Conservation (phyloP, 306 rosid species). For the Adenanthera pavonina region DNA sequence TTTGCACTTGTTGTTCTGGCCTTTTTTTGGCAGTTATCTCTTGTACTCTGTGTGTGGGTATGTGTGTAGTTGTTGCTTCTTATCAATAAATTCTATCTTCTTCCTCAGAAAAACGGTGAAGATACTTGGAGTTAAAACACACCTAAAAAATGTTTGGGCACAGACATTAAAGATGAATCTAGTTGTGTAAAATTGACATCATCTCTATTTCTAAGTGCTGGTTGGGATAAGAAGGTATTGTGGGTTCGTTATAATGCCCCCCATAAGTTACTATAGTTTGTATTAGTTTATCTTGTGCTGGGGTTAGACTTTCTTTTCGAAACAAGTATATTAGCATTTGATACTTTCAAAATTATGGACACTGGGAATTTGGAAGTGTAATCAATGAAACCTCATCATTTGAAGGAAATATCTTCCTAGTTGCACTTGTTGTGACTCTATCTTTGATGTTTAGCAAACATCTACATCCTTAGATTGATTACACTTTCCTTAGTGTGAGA, state of each 20-base stretch:
- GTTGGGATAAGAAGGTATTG: too few species aligned
- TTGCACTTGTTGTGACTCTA: background rate
- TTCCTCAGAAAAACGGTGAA: background rate
- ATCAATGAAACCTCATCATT: background rate
- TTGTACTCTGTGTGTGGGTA: background rate
- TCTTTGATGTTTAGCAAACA: background rate
- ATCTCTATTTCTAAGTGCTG: too few species aligned
- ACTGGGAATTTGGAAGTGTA: background rate
- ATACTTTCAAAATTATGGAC: background rate
- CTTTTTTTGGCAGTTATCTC: background rate
- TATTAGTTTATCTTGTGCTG: background rate
- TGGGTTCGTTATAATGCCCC: background rate
- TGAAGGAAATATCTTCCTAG: background rate
- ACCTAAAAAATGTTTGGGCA: background rate
- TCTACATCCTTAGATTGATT: constrained; percentile 9
- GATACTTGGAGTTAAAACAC: background rate
- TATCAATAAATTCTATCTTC: background rate
- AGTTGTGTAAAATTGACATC: too few species aligned
- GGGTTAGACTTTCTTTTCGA: background rate
- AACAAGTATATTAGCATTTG: background rate
- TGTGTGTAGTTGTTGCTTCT: background rate
- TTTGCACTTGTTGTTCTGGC: background rate
- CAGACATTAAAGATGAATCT: too few species aligned
- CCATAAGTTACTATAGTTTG: background rate
- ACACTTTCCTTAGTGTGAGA: constrained; percentile 26